Evolutionary conservation across 345 rosid species (phyloP).

Genomic region (Eucalyptus cloeziana): DNA sequence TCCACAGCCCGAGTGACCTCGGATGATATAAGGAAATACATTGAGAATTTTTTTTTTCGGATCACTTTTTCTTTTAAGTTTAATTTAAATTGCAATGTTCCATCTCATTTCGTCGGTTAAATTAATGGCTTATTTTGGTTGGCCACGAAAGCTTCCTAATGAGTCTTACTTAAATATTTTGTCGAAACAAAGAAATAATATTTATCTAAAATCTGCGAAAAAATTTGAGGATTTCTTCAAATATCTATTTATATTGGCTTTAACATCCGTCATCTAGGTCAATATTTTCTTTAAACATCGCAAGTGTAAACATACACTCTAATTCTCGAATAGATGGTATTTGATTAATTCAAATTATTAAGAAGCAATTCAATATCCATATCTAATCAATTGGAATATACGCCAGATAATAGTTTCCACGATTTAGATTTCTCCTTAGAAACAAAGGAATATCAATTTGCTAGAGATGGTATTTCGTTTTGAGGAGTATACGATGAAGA

Average conservation of each 20-base stretch:
- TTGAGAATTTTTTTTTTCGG: neutral
- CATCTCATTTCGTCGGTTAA: neutral
- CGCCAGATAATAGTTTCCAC: rapidly evolving
- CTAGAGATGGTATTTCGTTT: neutral
- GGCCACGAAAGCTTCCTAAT: neutral
- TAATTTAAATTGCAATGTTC: neutral
- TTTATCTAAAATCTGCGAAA: neutral
- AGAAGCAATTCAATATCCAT: no score
- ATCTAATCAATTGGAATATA: neutral
- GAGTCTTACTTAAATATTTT: neutral
- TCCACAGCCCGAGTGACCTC: neutral
- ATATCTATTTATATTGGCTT: neutral
- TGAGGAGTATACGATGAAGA: neutral
- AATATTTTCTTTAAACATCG: neutral
- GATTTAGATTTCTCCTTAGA: neutral
- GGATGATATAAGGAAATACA: neutral
- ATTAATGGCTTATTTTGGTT: neutral
- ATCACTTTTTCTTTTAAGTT: neutral
- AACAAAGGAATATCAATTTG: neutral
- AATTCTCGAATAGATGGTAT: neutral
- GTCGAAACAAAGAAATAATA: neutral
- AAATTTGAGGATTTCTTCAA: neutral
- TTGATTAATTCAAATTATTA: no score
- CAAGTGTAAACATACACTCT: neutral
- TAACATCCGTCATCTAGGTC: neutral